Conservation (phyloP, 139 green algal genomes). For the Nannochloris sp. region DNA sequence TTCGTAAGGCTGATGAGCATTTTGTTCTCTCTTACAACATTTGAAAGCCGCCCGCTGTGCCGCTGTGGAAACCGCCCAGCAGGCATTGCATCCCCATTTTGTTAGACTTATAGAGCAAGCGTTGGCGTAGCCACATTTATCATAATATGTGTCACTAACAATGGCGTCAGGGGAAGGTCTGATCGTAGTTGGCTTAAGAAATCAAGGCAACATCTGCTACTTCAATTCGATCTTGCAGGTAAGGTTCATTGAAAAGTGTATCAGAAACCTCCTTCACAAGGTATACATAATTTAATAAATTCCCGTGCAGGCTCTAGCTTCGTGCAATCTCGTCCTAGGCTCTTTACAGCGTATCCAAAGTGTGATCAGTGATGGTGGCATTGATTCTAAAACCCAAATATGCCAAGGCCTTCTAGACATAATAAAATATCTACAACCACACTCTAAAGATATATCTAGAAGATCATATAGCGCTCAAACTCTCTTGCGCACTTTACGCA, state of each 20-base stretch:
- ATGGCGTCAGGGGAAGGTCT: no score
- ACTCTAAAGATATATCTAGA: neutral
- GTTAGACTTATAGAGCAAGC: no score
- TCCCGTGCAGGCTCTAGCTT: neutral
- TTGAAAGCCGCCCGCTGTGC: no score
- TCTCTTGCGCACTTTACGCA: neutral
- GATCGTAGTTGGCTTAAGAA: neutral
- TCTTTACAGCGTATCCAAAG: neutral
- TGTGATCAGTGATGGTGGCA: neutral
- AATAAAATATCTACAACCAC: neutral
- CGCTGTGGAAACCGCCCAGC: no score
- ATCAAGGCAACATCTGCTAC: neutral
- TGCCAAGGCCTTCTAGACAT: neutral
- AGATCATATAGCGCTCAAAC: neutral
- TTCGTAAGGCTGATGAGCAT: no score
- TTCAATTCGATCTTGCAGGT: constrained; percentile 3
- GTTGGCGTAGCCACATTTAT: no score
- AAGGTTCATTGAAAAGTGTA: neutral
- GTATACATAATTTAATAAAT: neutral
- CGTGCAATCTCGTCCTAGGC: neutral
- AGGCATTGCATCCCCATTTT: no score
- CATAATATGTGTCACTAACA: no score
- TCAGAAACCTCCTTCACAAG: neutral
- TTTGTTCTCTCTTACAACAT: no score
- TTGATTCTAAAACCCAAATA: neutral